phyloP scores from a whole-genome alignment of 2,329 filamentous ascomycete species.

The Fusarium brachygibbosum region DNA sequence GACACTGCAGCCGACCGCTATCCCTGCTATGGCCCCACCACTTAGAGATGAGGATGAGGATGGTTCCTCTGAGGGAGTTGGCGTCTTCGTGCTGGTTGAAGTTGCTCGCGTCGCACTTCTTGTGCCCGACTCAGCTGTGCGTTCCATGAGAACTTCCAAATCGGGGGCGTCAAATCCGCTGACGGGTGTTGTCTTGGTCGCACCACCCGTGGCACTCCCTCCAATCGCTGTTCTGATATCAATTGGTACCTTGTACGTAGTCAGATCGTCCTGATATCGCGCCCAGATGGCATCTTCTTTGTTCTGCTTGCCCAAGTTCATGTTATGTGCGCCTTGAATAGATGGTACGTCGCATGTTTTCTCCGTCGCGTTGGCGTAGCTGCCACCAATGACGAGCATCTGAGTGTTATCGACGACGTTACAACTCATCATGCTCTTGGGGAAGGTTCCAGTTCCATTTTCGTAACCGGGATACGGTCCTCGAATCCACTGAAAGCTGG shows the following conservation, averaged over 20 bases:
- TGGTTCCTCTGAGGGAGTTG: neutral
- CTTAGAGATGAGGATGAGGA: neutral
- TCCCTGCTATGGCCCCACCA: conserved; percentile 14
- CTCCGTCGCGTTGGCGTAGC: conserved; percentile 2
- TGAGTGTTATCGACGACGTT: conserved; percentile 5
- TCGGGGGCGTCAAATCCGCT: conserved; percentile 18
- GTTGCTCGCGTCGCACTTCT: conserved; percentile 7
- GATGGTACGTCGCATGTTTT: neutral
- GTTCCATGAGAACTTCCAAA: conserved; percentile 8
- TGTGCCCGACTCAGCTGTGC: conserved; percentile 3
- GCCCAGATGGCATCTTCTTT: conserved; percentile 16
- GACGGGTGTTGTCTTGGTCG: conserved; percentile 5
- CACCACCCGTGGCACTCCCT: neutral
- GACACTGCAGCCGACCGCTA: conserved; percentile 10
- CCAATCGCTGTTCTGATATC: conserved; percentile 9
- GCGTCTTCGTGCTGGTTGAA: neutral
- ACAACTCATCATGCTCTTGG: conserved; percentile 24
- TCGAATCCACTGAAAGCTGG: conserved; percentile 17
- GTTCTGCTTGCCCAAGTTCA: conserved; percentile 20
- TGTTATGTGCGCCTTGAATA: conserved; percentile 12
- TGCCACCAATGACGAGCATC: conserved; percentile 13
- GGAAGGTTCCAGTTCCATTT: neutral
- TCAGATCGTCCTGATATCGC: neutral
- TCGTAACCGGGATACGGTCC: conserved; percentile 5
- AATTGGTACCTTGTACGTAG: conserved; percentile 5